A percentile compares a stretch with the other conserved stretches of the same genome.
phyloP scores from a whole-genome alignment of 768 basidiomycete species.

The Butyriboletus loyo region DNA sequence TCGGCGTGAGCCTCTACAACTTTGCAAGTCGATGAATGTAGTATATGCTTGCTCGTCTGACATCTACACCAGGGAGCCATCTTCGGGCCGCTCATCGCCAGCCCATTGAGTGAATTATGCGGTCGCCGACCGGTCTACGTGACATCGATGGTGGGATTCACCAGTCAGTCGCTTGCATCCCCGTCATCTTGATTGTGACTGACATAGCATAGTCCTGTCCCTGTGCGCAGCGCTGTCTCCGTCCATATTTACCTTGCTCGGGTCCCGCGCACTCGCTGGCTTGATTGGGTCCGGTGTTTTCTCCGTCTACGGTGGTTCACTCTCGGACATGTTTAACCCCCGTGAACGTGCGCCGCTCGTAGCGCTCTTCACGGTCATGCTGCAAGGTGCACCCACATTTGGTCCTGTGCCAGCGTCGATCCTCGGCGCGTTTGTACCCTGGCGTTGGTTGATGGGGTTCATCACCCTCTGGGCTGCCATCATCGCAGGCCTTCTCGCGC shows the following conservation, averaged over 20 bases:
- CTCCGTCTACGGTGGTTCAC: slow-evolving; percentile 29
- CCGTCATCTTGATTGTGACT: background rate
- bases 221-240: slow-evolving; percentile 24
- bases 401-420: slow-evolving; percentile 27
- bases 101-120: slow-evolving; percentile 25
- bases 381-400: slow-evolving; percentile 30
- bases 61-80: slow-evolving; percentile 15
- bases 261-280: slow-evolving; percentile 21
- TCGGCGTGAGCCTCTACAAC: slow-evolving; percentile 26
- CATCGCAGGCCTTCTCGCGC: slow-evolving; percentile 9
- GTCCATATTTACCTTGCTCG: slow-evolving; percentile 16
- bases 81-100: slow-evolving; percentile 25
- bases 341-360: slow-evolving; percentile 28
- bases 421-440: slow-evolving; percentile 18
- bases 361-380: slow-evolving; percentile 29
- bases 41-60: background rate
- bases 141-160: slow-evolving; percentile 20
- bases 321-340: slow-evolving; percentile 29
- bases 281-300: slow-evolving; percentile 26
- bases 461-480: slow-evolving; percentile 24
- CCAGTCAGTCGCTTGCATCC: slow-evolving; percentile 11
- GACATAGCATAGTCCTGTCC: slow-evolving; percentile 19
- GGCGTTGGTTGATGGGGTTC: slow-evolving; percentile 28
- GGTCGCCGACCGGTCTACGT: slow-evolving; percentile 26
- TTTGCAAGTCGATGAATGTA: slow-evolving; percentile 16